These are phyloP conservation scores for Corchorus olitorius DNA, from an alignment of 345 rosid species.

Conservation along the genomic window DNA sequence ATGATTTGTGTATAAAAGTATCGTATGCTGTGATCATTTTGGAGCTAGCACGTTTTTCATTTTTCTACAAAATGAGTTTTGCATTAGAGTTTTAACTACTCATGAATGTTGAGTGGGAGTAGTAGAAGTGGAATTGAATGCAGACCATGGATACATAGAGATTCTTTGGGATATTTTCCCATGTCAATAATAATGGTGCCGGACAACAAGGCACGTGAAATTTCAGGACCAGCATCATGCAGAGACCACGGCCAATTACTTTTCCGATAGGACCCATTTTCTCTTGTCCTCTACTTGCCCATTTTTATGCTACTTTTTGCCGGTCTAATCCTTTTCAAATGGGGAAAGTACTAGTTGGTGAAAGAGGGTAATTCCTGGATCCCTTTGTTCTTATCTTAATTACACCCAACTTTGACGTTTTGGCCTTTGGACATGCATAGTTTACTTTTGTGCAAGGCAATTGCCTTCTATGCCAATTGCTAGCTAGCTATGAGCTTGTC, in stretches of 20 bases:
- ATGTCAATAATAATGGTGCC: too few relatives aligned
- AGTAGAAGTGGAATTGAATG: too few relatives aligned
- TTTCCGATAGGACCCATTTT: constrained; percentile 20
- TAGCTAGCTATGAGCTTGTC: not conserved
- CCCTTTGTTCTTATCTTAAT: not conserved
- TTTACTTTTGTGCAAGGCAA: not conserved
- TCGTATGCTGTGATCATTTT: too few relatives aligned
- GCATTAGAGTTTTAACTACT: too few relatives aligned
- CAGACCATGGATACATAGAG: not conserved
- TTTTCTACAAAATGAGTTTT: not conserved
- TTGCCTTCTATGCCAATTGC: too few relatives aligned
- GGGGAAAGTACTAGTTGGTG: not conserved
- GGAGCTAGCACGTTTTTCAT: not conserved
- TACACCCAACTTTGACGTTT: not conserved
- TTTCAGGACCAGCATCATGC: constrained; percentile 22
- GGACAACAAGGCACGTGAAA: constrained; percentile 28
- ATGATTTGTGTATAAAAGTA: too few relatives aligned
- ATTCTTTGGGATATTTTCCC: too few relatives aligned
- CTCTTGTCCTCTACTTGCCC: constrained; percentile 6
- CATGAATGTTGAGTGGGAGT: too few relatives aligned
- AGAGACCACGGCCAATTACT: not conserved
- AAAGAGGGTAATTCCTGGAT: not conserved
- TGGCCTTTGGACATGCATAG: not conserved
- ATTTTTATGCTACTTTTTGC: not conserved
- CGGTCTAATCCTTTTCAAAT: not conserved